phyloP scores from a whole-genome alignment of 768 basidiomycete genomes.

The Zangia roseola region DNA sequence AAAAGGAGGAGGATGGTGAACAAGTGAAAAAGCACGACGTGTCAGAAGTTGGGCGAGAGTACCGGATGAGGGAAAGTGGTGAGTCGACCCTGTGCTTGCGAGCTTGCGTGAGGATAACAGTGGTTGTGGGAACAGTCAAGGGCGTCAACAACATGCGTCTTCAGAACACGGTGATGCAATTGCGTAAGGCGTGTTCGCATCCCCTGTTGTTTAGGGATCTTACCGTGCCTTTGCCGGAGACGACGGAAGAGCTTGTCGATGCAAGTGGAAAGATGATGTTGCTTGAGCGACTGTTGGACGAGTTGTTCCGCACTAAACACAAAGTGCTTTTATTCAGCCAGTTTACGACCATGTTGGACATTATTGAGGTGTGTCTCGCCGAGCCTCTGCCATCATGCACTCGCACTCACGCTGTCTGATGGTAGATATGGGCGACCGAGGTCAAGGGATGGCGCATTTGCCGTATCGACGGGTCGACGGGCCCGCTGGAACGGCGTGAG shows the following conservation, averaged over 20 bases:
- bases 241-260: slow-evolving; percentile 80
- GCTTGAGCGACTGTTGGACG: slow-evolving; percentile 81
- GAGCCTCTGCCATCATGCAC: too few species aligned
- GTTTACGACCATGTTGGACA: slow-evolving; percentile 94
- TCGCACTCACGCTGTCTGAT: not conserved
- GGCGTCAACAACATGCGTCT: slow-evolving; percentile 90
- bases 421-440: slow-evolving; percentile 71
- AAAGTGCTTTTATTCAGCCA: slow-evolving; percentile 90
- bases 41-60: slow-evolving; percentile 54
- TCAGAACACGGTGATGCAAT: slow-evolving; percentile 95
- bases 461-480: slow-evolving; percentile 88
- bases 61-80: slow-evolving; percentile 62
- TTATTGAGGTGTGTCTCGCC: slow-evolving; percentile 70
- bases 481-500: slow-evolving; percentile 76
- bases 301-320: slow-evolving; percentile 75
- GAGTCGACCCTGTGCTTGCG: slow-evolving; percentile 20
- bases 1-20: slow-evolving; percentile 44
- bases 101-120: slow-evolving; percentile 1
- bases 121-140: slow-evolving; percentile 49
- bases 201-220: slow-evolving; percentile 76
- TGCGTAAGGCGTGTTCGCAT: slow-evolving; percentile 94
- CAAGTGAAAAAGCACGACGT: slow-evolving; percentile 42
- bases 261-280: slow-evolving; percentile 98
- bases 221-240: slow-evolving; percentile 36
- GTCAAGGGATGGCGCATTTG: slow-evolving; percentile 82